Evolutionary conservation across 2,329 filamentous ascomycete species (phyloP).

Genomic region (Chrysoporthe deuterocubensis): DNA sequence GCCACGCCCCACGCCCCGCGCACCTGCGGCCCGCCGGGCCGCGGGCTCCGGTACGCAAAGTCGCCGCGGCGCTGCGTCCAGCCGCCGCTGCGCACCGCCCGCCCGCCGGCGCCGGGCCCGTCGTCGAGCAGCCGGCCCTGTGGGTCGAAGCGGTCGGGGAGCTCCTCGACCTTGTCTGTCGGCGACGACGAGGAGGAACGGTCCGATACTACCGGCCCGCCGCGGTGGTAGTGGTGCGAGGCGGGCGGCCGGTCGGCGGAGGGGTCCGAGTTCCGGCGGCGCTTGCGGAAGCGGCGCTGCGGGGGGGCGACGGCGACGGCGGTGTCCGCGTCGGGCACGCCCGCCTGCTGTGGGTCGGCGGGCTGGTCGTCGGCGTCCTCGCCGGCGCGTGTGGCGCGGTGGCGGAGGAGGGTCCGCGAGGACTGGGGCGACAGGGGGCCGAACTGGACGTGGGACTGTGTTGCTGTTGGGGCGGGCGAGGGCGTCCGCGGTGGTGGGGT

Average conservation of each 20-base stretch:
- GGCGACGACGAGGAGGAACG: conserved; percentile 33
- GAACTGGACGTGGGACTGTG: conserved; percentile 38
- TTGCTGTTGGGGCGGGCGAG: conserved; percentile 36
- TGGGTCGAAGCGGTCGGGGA: conserved; percentile 54
- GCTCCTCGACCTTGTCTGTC: conserved; percentile 45
- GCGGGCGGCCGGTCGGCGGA: conserved; percentile 39
- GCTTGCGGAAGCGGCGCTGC: conserved; percentile 23
- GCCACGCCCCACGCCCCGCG: conserved; percentile 50
- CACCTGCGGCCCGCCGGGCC: conserved; percentile 32
- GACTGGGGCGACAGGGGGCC: conserved; percentile 55
- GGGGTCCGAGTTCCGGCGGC: conserved; percentile 41
- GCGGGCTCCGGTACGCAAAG: conserved; percentile 43
- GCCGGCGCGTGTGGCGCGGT: conserved; percentile 34
- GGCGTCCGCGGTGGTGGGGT: conserved; percentile 41
- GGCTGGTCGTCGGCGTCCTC: not conserved
- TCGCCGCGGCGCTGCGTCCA: conserved; percentile 47
- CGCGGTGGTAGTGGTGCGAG: conserved; percentile 33
- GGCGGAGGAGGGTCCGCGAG: conserved; percentile 48
- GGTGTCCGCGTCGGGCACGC: conserved; percentile 10
- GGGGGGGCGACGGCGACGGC: not conserved
- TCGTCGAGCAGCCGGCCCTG: conserved; percentile 46
- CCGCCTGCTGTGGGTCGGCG: not conserved
- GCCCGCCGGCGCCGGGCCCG: conserved; percentile 14
- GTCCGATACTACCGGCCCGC: conserved; percentile 35
- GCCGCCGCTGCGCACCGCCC: not conserved